phyloP scores from a whole-genome alignment of 2,329 filamentous ascomycete species.

The Ophiosphaerella herpotricha region DNA sequence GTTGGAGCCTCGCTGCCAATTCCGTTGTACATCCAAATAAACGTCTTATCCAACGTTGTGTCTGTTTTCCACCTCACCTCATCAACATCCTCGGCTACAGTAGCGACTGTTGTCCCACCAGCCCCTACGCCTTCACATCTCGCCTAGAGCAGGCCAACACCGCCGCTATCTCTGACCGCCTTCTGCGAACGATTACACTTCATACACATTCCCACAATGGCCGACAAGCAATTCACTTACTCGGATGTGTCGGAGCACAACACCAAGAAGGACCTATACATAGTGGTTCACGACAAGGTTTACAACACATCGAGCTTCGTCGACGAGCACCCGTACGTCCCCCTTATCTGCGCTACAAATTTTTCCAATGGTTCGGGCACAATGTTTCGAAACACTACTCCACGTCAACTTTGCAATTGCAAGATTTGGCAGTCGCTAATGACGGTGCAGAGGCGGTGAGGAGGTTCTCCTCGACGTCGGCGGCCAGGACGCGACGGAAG shows the following conservation, averaged over 20 bases:
- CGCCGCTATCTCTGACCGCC: not conserved
- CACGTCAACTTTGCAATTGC: not conserved
- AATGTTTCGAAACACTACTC: conserved; percentile 3
- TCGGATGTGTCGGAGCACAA: conserved; percentile 48
- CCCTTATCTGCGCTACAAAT: not conserved
- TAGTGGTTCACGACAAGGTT: conserved; percentile 95
- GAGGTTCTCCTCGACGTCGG: conserved; percentile 96
- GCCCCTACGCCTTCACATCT: not conserved
- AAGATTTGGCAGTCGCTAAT: conserved; percentile 7
- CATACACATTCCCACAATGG: conserved; percentile 32
- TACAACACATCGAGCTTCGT: conserved; percentile 89
- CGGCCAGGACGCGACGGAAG: conserved; percentile 95
- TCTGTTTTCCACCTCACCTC: conserved; percentile 9
- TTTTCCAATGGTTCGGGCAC: not conserved
- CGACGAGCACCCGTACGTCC: conserved; percentile 88
- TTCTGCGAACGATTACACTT: conserved; percentile 3
- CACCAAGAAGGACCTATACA: conserved; percentile 85
- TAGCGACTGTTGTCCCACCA: not conserved
- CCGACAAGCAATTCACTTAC: conserved; percentile 48
- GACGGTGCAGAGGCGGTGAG: conserved; percentile 78
- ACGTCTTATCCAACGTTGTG: conserved; percentile 16
- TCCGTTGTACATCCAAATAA: not conserved
- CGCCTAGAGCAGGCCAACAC: not conserved
- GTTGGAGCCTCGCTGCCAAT: conserved; percentile 4
- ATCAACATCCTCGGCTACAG: conserved; percentile 4